A percentile compares a stretch with the other conserved stretches of the same genome.
phyloP scores from a whole-genome alignment of 202 grass and related monocot species.

The Saccharum hybrid region DNA sequence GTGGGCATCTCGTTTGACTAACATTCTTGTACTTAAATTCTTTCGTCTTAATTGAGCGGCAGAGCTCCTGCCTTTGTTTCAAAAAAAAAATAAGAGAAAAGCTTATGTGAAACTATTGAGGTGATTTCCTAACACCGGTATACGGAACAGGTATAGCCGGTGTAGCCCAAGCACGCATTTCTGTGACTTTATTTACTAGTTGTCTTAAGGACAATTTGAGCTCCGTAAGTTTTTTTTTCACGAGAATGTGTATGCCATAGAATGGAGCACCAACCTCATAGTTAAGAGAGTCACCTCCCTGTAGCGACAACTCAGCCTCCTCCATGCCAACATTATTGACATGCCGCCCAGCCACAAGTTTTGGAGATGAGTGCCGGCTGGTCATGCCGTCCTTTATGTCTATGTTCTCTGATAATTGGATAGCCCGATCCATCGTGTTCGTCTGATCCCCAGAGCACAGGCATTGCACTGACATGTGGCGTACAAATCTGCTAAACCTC shows the following conservation, averaged over 20 bases:
- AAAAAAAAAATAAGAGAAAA: no score
- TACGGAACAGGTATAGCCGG: neutral
- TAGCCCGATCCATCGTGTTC: conserved; percentile 43
- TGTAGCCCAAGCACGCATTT: neutral
- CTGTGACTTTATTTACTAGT: neutral
- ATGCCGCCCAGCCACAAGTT: conserved; percentile 41
- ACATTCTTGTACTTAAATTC: no score
- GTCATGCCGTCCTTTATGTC: neutral
- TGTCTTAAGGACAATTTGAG: neutral
- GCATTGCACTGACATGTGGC: conserved; percentile 56
- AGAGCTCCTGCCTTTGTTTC: no score
- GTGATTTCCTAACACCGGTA: neutral
- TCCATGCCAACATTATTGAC: conserved; percentile 49
- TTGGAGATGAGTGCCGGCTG: conserved; percentile 37
- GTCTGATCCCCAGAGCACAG: conserved; percentile 62
- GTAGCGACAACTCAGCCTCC: conserved; percentile 60
- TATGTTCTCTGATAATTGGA: conserved; percentile 22
- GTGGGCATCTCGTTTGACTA: no score
- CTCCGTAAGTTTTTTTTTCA: neutral
- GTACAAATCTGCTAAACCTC: conserved; percentile 31
- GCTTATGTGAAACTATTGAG: neutral
- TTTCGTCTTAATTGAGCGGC: no score
- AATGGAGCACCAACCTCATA: conserved; percentile 55
- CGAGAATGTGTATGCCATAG: conserved; percentile 6
- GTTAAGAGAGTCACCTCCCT: conserved; percentile 56